These are phyloP conservation scores for Boletus rubescentipes DNA, from an alignment of 768 basidiomycete genomes.

Conservation along the genomic window DNA sequence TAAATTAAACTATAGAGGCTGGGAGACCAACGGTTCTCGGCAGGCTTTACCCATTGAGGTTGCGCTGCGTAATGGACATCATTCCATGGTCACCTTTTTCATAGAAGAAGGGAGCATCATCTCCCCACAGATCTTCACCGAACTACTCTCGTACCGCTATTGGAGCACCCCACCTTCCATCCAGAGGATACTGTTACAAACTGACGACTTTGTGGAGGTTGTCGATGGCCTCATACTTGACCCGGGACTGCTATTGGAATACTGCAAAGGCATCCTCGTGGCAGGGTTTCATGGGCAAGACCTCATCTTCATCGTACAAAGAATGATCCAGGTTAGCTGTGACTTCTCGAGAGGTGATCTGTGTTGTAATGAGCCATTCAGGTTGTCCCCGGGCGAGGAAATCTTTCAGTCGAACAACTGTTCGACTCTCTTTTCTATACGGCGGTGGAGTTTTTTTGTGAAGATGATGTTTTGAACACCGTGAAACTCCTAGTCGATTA, in stretches of 20 bases:
- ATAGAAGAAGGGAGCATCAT: neutral
- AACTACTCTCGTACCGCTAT: neutral
- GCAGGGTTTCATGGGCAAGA: neutral
- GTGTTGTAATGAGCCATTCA: neutral
- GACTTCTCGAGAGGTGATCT: neutral
- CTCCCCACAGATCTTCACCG: neutral
- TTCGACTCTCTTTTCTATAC: neutral
- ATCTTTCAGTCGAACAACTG: neutral
- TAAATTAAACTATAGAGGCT: neutral
- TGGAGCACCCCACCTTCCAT: neutral
- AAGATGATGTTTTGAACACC: neutral
- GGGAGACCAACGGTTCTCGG: neutral
- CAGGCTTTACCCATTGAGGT: neutral
- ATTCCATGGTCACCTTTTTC: neutral
- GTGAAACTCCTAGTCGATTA: neutral
- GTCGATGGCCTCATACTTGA: neutral
- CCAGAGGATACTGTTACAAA: neutral
- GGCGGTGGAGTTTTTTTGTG: neutral
- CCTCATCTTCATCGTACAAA: neutral
- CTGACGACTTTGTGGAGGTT: neutral
- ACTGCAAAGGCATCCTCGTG: neutral
- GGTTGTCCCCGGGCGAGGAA: neutral
- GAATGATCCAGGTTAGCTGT: neutral
- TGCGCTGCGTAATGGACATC: neutral
- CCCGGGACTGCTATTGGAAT: neutral